These are phyloP conservation scores for Phycomyces blakesleeanus DNA, from an alignment of 192 early-diverging fungal species.

Conservation along the genomic window DNA sequence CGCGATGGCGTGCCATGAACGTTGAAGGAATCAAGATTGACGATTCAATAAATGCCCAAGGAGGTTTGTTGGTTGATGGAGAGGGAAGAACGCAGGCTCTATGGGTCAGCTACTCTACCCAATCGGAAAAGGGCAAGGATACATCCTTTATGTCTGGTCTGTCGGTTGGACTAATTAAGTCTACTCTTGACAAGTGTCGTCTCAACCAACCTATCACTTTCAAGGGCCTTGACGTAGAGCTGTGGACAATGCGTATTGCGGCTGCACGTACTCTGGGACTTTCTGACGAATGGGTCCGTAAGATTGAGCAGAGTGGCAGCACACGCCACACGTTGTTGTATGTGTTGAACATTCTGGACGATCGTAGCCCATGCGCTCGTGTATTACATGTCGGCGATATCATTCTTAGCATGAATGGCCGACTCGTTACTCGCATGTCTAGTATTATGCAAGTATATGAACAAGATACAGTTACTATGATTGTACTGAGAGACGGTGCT, in stretches of 20 bases:
- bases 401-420: constrained; percentile 64
- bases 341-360: constrained; percentile 55
- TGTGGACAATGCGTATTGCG: constrained; percentile 56
- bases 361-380: constrained; percentile 46
- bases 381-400: constrained; percentile 64
- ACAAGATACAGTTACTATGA: constrained; percentile 36
- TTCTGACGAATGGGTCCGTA: constrained; percentile 52
- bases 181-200: constrained; percentile 48
- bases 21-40: constrained; percentile 64
- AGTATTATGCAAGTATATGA: constrained; percentile 52
- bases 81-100: constrained; percentile 58
- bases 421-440: constrained; percentile 55
- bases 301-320: constrained; percentile 45
- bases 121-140: constrained; percentile 63
- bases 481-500: constrained; percentile 67
- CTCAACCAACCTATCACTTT: constrained; percentile 47
- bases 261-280: constrained; percentile 60
- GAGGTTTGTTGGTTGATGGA: constrained; percentile 59
- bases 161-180: constrained; percentile 44
- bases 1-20: constrained; percentile 56
- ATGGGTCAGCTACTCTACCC: constrained; percentile 70
- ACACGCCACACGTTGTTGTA: constrained; percentile 55
- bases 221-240: constrained; percentile 58
- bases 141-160: constrained; percentile 59
- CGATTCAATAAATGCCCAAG: constrained; percentile 61